These are phyloP conservation scores for Calophaca sinica DNA, from an alignment of 306 rosid genomes.

Conservation along the genomic window DNA sequence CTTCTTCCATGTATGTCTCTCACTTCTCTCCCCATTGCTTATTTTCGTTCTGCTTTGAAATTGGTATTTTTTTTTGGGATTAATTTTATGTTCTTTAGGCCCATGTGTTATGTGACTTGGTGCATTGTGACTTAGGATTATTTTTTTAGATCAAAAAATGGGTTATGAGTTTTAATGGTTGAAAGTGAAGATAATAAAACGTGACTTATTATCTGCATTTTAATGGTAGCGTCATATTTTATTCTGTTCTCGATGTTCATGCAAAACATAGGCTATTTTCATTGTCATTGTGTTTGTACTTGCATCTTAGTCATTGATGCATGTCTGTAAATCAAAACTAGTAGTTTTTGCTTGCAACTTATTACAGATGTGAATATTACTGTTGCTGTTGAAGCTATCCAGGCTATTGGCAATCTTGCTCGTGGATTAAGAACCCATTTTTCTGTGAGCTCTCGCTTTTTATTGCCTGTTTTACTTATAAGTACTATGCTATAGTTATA, in stretches of 20 bases:
- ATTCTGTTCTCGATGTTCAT: constrained; percentile 16
- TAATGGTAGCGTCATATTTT: neutral
- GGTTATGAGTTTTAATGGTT: no score
- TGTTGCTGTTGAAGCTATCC: constrained; percentile 98
- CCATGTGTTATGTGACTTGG: no score
- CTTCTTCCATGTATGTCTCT: no score
- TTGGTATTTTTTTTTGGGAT: no score
- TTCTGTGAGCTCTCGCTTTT: constrained; percentile 92
- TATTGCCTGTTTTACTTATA: constrained; percentile 94
- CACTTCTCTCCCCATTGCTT: no score
- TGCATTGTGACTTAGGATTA: no score
- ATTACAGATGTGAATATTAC: constrained; percentile 97
- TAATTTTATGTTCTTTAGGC: no score
- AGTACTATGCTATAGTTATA: constrained; percentile 44
- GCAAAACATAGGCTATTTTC: neutral
- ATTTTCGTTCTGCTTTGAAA: no score
- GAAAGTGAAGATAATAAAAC: no score
- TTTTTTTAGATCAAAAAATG: no score
- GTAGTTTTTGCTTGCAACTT: constrained; percentile 65
- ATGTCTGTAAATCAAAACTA: no score
- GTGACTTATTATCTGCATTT: no score
- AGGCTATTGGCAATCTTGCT: constrained; percentile 97
- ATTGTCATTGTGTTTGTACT: neutral
- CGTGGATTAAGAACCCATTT: constrained; percentile 86
- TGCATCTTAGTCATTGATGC: neutral